Percentiles rank a stretch among this genome's conserved stretches.
phyloP scores from a whole-genome alignment of 2,329 filamentous ascomycete genomes.

The Fusarium pseudoanthophilum region DNA sequence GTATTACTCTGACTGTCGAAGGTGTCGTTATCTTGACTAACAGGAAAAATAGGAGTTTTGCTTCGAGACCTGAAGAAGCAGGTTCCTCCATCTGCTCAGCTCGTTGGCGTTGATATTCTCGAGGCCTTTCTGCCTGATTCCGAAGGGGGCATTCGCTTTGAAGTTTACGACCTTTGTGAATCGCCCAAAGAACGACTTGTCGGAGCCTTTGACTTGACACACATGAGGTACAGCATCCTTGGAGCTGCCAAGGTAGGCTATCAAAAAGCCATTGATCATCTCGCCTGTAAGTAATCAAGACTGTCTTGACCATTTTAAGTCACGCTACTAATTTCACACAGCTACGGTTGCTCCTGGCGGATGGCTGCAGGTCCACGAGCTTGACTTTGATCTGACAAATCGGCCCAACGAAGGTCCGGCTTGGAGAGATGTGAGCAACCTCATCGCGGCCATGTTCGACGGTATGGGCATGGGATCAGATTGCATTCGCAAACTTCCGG shows the following conservation, averaged over 20 bases:
- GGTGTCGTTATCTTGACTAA: accelerated
- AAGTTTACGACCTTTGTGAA: constrained; percentile 11
- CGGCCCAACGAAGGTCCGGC: background rate
- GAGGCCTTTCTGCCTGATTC: constrained; percentile 9
- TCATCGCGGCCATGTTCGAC: constrained; percentile 13
- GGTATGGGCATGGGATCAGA: constrained; percentile 5
- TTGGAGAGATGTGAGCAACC: background rate
- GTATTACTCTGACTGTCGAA: background rate
- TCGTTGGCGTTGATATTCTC: constrained; percentile 26
- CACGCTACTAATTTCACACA: background rate
- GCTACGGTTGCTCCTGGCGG: constrained; percentile 12
- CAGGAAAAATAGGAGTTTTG: background rate
- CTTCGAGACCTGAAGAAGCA: constrained; percentile 21
- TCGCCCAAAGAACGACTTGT: background rate
- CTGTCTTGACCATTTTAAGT: accelerated
- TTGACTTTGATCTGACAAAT: constrained; percentile 1
- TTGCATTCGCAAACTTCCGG: background rate
- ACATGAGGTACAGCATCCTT: constrained; percentile 12
- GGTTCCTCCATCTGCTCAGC: constrained; percentile 12
- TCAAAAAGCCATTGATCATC: background rate
- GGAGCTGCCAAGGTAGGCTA: constrained; percentile 4
- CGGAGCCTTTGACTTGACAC: constrained; percentile 4
- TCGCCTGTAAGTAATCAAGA: background rate
- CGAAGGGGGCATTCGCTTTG: background rate
- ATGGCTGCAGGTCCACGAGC: constrained; percentile 24